These are phyloP conservation scores for Iberis pinnata DNA, from an alignment of 345 rosid species.

Conservation along the genomic window DNA sequence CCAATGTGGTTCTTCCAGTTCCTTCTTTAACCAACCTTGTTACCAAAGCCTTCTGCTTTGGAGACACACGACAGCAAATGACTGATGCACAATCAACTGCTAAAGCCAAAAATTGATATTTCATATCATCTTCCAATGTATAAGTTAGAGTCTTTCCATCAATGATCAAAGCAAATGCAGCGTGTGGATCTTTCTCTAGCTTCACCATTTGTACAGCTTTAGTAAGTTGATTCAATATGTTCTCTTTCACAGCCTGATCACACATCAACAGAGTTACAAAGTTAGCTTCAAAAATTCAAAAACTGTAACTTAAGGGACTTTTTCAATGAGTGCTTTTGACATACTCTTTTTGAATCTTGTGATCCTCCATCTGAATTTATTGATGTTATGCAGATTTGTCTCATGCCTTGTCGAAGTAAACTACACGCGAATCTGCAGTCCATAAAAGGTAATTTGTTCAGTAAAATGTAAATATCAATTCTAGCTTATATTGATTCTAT, in stretches of 20 bases:
- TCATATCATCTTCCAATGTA: conserved; percentile 79
- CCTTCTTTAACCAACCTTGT: conserved; percentile 90
- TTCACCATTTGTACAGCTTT: conserved; percentile 81
- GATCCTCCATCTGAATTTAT: conserved; percentile 41
- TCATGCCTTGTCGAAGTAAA: conserved; percentile 95
- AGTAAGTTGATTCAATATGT: conserved; percentile 65
- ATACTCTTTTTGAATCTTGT: conserved; percentile 63
- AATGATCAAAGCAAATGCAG: conserved; percentile 89
- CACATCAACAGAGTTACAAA: conserved; percentile 22
- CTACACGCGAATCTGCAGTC: conserved; percentile 79
- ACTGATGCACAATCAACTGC: conserved; percentile 96
- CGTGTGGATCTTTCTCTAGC: conserved; percentile 82
- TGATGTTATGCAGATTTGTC: conserved; percentile 63
- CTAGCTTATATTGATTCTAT: conserved; percentile 17
- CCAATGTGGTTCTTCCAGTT: conserved; percentile 83
- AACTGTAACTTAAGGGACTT: neutral
- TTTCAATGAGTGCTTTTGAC: conserved; percentile 1
- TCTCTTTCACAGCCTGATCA: conserved; percentile 62
- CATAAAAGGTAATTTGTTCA: conserved; percentile 16
- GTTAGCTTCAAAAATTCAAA: conserved; percentile 7
- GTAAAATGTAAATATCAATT: conserved; percentile 3
- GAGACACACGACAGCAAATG: conserved; percentile 97
- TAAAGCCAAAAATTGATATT: conserved; percentile 70
- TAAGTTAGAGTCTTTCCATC: conserved; percentile 80
- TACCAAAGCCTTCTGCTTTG: conserved; percentile 96